These are phyloP conservation scores for Leishmania arabica DNA, from an alignment of 208 protist species.

Conservation along the genomic window DNA sequence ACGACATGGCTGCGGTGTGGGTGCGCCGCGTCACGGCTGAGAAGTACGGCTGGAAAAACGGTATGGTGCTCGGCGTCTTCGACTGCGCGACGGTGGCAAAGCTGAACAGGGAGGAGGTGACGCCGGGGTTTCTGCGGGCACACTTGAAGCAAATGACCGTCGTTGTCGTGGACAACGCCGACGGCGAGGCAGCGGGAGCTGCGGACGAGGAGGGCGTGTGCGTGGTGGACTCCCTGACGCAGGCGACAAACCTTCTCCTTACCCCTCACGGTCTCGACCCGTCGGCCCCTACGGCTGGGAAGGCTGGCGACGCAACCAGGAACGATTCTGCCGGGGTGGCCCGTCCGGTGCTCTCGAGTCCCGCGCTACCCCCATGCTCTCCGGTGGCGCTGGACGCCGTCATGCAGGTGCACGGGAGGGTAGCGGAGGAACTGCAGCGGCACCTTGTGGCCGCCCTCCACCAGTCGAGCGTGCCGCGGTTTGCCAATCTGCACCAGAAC, in stretches of 20 bases:
- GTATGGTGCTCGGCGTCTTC: conserved; percentile 45
- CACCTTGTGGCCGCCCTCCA: conserved; percentile 44
- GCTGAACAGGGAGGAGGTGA: conserved; percentile 56
- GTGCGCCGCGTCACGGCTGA: conserved; percentile 35
- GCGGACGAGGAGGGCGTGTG: conserved; percentile 24
- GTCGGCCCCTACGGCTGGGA: background rate
- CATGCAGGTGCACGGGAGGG: conserved; percentile 53
- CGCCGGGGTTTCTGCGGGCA: conserved; percentile 70
- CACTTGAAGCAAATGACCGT: conserved; percentile 42
- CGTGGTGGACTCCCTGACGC: conserved; percentile 25
- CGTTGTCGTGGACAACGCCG: conserved; percentile 24
- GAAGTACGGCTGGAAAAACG: conserved; percentile 51
- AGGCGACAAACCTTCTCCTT: conserved; percentile 71
- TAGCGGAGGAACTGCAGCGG: conserved; percentile 46
- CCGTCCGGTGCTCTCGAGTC: background rate
- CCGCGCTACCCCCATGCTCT: background rate
- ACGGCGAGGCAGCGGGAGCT: conserved; percentile 7
- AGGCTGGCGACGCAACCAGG: background rate
- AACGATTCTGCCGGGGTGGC: background rate
- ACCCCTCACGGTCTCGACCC: conserved; percentile 36
- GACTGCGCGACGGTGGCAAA: conserved; percentile 57
- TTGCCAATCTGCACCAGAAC: conserved; percentile 25
- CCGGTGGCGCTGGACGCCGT: conserved; percentile 36
- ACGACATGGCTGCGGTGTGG: conserved; percentile 4
- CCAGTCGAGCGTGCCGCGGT: conserved; percentile 23